phyloP scores from a whole-genome alignment of 768 basidiomycete species.

The Auriscalpium orientale region DNA sequence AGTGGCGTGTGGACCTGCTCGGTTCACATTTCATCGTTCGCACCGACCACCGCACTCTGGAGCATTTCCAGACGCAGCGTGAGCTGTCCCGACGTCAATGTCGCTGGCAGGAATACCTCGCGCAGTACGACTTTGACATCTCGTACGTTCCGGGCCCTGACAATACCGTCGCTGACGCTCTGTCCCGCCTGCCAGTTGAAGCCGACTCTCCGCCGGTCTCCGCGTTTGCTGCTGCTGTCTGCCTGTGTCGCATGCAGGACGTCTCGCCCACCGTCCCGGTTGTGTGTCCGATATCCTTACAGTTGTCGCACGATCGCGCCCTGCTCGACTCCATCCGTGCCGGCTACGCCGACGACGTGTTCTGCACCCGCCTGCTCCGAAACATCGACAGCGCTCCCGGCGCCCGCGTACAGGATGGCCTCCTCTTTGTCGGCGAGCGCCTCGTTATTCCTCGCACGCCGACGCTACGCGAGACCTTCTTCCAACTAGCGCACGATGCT shows the following conservation, averaged over 20 bases:
- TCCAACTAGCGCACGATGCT: constrained; percentile 1
- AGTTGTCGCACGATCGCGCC: constrained; percentile 14
- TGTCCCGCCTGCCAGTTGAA: constrained; percentile 6
- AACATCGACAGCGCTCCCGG: background rate
- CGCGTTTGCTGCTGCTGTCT: background rate
- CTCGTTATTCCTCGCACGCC: constrained; percentile 16
- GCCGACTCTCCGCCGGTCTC: background rate
- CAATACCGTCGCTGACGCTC: constrained; percentile 14
- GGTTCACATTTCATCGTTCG: constrained; percentile 21
- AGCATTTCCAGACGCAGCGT: constrained; percentile 5
- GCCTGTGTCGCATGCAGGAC: background rate
- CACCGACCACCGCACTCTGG: constrained; percentile 32
- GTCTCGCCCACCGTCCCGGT: too few species aligned
- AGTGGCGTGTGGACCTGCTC: constrained; percentile 17
- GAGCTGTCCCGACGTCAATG: constrained; percentile 7
- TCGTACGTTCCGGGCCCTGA: constrained; percentile 11
- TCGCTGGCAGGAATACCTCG: constrained; percentile 11
- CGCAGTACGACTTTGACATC: constrained; percentile 12
- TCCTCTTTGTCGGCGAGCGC: constrained; percentile 14
- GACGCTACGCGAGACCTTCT: constrained; percentile 7
- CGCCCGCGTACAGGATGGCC: background rate
- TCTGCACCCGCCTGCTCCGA: background rate
- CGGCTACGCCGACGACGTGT: constrained; percentile 11
- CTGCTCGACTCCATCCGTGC: background rate
- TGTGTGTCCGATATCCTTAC: constrained; percentile 11